Percentiles rank a stretch among this genome's conserved stretches.
These are phyloP conservation scores for Ascosphaera aggregata DNA, from an alignment of 2,329 filamentous ascomycete species.

Conservation along the genomic window DNA sequence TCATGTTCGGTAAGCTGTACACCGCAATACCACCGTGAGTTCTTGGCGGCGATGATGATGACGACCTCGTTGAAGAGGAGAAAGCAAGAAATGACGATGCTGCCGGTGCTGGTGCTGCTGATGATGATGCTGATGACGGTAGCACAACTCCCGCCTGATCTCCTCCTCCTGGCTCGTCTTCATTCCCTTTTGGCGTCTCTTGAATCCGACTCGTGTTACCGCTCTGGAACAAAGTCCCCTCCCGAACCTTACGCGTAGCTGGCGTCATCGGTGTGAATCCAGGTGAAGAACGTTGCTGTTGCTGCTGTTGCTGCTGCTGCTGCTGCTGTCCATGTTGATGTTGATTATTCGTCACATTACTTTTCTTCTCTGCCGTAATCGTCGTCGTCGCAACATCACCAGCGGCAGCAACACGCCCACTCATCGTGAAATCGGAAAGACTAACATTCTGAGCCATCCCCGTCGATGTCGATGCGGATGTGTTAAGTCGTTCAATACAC, in stretches of 20 bases:
- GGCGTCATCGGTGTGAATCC: slow-evolving; percentile 24
- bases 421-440: slow-evolving; percentile 3
- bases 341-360: slow-evolving; percentile 11
- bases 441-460: not conserved
- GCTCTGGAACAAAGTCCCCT: slow-evolving; percentile 19
- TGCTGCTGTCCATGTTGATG: slow-evolving; percentile 4
- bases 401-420: slow-evolving; percentile 18
- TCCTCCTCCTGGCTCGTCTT: too few relatives aligned
- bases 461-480: too few relatives aligned
- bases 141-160: too few relatives aligned
- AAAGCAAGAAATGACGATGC: too few relatives aligned
- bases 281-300: slow-evolving; percentile 1
- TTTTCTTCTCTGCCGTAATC: slow-evolving; percentile 7
- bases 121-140: slow-evolving; percentile 13
- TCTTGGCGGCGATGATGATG: slow-evolving; percentile 9
- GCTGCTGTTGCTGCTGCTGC: not conserved
- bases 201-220: not conserved
- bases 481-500: slow-evolving; percentile 20
- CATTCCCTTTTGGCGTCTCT: not conserved
- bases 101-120: slow-evolving; percentile 12
- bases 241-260: slow-evolving; percentile 22
- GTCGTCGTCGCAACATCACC: slow-evolving; percentile 18
- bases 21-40: not conserved
- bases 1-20: not conserved
- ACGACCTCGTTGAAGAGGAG: slow-evolving; percentile 13